A percentile compares a stretch with the other conserved stretches of the same genome.
phyloP scores from a whole-genome alignment of 306 rosid species.

The Alnus rubra region DNA sequence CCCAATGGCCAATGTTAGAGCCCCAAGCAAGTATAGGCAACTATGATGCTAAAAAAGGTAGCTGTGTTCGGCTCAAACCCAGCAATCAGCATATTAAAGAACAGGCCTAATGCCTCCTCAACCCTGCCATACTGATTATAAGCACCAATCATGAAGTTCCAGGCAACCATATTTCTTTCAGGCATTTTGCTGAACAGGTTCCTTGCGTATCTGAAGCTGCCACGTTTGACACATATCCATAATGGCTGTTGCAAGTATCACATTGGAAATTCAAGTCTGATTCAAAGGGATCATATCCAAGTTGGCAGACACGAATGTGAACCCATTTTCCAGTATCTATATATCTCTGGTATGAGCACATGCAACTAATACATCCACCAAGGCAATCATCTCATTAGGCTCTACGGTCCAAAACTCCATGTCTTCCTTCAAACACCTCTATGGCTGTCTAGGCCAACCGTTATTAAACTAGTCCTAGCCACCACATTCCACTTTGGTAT shows the following conservation, averaged over 20 bases:
- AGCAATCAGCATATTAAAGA: no score
- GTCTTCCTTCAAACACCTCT: constrained; percentile 38
- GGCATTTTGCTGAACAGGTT: constrained; percentile 65
- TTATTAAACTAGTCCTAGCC: constrained; percentile 77
- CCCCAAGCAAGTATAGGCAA: no score
- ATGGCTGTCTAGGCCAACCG: no score
- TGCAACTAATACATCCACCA: constrained; percentile 23
- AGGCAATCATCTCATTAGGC: constrained; percentile 50
- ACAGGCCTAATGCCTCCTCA: no score
- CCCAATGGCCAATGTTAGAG: no score
- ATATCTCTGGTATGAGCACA: no score
- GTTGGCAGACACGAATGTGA: constrained; percentile 43
- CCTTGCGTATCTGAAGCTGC: constrained; percentile 59
- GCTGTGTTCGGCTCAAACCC: no score
- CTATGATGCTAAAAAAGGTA: no score
- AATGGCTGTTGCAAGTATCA: constrained; percentile 68
- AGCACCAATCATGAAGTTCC: constrained; percentile 69
- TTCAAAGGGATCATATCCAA: constrained; percentile 45
- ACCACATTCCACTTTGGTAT: constrained; percentile 73
- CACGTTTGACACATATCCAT: constrained; percentile 71
- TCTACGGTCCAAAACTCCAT: constrained; percentile 39
- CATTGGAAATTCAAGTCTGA: constrained; percentile 29
- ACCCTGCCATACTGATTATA: constrained; percentile 32
- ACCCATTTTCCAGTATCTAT: constrained; percentile 51
- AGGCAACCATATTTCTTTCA: constrained; percentile 54